Conservation (phyloP, 352 stramenopile species). For the Phytophthora pisi region DNA sequence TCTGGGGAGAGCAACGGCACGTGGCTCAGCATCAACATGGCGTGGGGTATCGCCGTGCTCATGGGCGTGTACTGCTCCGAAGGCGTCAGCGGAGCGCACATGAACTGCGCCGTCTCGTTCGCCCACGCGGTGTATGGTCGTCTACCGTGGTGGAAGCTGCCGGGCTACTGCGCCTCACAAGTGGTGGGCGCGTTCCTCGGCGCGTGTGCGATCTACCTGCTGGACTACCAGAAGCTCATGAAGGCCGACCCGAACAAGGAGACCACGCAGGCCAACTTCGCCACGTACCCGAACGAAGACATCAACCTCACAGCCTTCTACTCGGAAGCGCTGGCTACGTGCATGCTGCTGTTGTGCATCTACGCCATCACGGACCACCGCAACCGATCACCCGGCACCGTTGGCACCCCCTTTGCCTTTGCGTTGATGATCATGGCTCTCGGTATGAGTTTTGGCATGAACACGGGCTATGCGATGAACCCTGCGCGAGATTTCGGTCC, state of each 20-base stretch:
- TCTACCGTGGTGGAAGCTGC: constrained; percentile 54
- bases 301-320: constrained; percentile 59
- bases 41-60: constrained; percentile 59
- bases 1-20: constrained; percentile 53
- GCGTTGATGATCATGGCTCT: constrained; percentile 62
- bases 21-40: constrained; percentile 65
- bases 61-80: constrained; percentile 62
- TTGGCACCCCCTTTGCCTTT: constrained; percentile 46
- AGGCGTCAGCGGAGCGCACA: constrained; percentile 58
- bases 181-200: constrained; percentile 47
- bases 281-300: constrained; percentile 47
- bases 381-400: constrained; percentile 49
- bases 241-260: constrained; percentile 50
- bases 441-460: constrained; percentile 65
- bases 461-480: constrained; percentile 51
- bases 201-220: constrained; percentile 43
- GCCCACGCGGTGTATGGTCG: constrained; percentile 49
- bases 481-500: constrained; percentile 50
- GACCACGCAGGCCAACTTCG: constrained; percentile 51
- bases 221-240: constrained; percentile 56
- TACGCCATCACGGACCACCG: constrained; percentile 58
- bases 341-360: constrained; percentile 56
- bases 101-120: constrained; percentile 44
- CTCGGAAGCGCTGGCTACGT: constrained; percentile 56
- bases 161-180: constrained; percentile 50